Conservation (phyloP, 148 eudicot genomes). For the Chenopodium quinoa region DNA sequence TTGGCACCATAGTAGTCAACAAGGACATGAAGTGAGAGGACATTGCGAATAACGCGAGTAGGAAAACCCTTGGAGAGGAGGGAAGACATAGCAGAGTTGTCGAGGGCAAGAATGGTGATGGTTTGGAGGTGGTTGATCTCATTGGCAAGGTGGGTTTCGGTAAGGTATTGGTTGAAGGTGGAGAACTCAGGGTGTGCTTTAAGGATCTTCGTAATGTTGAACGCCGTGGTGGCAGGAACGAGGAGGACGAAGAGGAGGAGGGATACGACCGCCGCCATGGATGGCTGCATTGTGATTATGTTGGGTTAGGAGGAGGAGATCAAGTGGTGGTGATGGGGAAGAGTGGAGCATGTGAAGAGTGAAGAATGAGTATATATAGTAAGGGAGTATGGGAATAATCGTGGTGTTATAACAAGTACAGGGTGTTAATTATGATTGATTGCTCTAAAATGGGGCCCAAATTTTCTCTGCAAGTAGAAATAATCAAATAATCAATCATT, state of each 20-base stretch:
- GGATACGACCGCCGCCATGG: background rate
- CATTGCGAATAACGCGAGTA: constrained; percentile 44
- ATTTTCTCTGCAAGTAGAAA: background rate
- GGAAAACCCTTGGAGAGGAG: constrained; percentile 48
- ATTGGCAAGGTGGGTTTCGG: constrained; percentile 68
- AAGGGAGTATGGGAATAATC: background rate
- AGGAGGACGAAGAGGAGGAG: constrained; percentile 16
- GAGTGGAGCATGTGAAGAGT: constrained; percentile 11
- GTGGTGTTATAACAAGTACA: constrained; percentile 5
- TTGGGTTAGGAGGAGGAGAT: background rate
- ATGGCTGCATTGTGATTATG: constrained; percentile 22
- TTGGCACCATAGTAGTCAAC: constrained; percentile 73
- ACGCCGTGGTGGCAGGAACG: constrained; percentile 28
- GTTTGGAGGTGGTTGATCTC: constrained; percentile 73
- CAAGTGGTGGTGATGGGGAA: background rate
- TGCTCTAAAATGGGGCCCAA: constrained; percentile 3
- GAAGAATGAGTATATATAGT: constrained; percentile 14
- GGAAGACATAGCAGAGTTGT: constrained; percentile 68
- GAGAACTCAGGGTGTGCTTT: constrained; percentile 56
- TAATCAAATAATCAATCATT: constrained; percentile 4
- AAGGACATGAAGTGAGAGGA: constrained; percentile 69
- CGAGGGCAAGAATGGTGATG: constrained; percentile 74
- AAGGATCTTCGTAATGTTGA: constrained; percentile 68
- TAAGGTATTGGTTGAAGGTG: constrained; percentile 71
- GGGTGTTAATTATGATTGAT: constrained; percentile 13